A percentile compares a stretch with the other conserved stretches of the same genome.
Evolutionary conservation across 1,284 basidiomycete species (phyloP).

Genomic region (Cutaneotrichosporon sp.): DNA sequence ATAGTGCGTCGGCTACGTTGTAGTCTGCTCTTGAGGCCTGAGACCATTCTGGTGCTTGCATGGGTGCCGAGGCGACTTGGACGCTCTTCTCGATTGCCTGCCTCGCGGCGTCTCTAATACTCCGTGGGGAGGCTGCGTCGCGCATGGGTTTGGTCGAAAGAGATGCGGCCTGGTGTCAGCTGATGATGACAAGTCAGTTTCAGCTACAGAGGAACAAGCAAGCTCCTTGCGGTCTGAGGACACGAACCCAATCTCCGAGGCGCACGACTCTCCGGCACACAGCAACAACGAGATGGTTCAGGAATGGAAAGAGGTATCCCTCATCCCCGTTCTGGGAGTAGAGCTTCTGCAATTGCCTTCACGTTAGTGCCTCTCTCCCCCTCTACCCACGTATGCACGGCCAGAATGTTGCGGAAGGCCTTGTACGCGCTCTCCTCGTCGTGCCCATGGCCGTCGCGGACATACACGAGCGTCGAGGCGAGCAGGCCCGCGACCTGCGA

Average conservation of each 20-base stretch:
- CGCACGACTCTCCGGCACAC: constrained; percentile 5
- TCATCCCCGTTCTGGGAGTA: constrained; percentile 23
- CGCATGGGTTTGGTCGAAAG: constrained; percentile 28
- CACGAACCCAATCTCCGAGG: constrained; percentile 6
- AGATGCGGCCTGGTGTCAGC: constrained; percentile 30
- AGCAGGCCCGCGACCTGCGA: constrained; percentile 25
- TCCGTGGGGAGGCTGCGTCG: constrained; percentile 27
- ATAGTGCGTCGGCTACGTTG: constrained; percentile 32
- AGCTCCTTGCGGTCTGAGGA: not conserved
- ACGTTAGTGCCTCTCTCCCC: not conserved
- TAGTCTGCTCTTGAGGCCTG: constrained; percentile 22
- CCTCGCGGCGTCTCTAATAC: constrained; percentile 37
- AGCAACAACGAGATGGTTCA: constrained; percentile 29
- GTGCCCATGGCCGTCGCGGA: constrained; percentile 9
- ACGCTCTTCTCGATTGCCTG: constrained; percentile 37
- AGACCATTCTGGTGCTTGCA: constrained; percentile 16
- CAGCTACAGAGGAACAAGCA: no score
- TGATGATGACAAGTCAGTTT: not conserved
- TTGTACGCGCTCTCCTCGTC: constrained; percentile 15
- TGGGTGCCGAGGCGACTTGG: constrained; percentile 26
- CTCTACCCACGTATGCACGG: constrained; percentile 26
- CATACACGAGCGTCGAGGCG: constrained; percentile 24
- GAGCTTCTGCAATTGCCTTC: constrained; percentile 35
- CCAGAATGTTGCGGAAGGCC: constrained; percentile 23
- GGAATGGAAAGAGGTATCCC: constrained; percentile 30